A percentile compares a stretch with the other conserved stretches of the same genome.
These are phyloP conservation scores for Ensete glaucum DNA, from an alignment of 176 grass and related monocot species.

Conservation along the genomic window DNA sequence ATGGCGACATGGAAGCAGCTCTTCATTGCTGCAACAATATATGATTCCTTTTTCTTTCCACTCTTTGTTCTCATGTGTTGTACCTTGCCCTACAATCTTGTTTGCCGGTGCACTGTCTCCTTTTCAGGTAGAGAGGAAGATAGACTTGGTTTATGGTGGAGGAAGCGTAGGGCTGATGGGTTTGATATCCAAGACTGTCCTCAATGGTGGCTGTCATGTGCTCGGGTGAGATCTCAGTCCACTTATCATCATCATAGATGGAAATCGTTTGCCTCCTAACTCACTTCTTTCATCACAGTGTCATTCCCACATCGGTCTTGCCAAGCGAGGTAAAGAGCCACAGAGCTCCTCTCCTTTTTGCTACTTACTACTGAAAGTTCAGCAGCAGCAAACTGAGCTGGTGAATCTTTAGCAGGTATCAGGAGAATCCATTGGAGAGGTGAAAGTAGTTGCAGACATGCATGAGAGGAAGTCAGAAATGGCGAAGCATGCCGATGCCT, in stretches of 20 bases:
- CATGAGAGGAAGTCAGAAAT: slow-evolving; percentile 81
- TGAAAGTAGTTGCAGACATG: slow-evolving; percentile 70
- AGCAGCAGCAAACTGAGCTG: no score
- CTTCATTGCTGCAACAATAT: no score
- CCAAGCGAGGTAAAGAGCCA: slow-evolving; percentile 47
- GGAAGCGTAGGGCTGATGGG: slow-evolving; percentile 90
- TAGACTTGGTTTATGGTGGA: slow-evolving; percentile 85
- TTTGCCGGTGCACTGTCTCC: neutral
- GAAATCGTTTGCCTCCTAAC: no score
- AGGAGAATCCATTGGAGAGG: slow-evolving; percentile 52
- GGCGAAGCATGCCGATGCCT: slow-evolving; percentile 61
- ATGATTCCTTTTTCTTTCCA: no score
- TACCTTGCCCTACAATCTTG: neutral
- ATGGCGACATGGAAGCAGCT: no score
- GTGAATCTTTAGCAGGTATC: slow-evolving; percentile 31
- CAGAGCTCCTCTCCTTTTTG: neutral
- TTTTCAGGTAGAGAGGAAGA: slow-evolving; percentile 54
- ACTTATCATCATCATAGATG: no score
- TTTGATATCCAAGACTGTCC: slow-evolving; percentile 59
- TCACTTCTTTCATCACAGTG: slow-evolving; percentile 27
- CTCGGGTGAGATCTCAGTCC: slow-evolving; percentile 43
- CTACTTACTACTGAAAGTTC: neutral
- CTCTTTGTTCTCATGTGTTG: neutral
- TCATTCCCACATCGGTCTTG: slow-evolving; percentile 68
- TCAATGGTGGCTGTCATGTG: slow-evolving; percentile 72